These are phyloP conservation scores for Trypanosomatidae sp. DNA, from an alignment of 208 protist genomes.

Conservation along the genomic window DNA sequence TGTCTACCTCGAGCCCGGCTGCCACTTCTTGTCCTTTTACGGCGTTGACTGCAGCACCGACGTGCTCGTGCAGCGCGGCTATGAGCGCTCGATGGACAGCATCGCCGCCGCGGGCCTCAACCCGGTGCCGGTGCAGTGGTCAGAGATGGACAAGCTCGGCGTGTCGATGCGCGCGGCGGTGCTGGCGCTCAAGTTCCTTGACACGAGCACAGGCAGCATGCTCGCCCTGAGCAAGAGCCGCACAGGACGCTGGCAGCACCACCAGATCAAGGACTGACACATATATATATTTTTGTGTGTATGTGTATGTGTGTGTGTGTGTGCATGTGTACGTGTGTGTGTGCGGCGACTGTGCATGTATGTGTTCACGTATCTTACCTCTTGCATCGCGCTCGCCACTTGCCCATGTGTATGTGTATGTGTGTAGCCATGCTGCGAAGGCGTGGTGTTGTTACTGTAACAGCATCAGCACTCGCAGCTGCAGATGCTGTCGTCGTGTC, in stretches of 20 bases:
- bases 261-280: conserved; percentile 21
- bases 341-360: neutral
- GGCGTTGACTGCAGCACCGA: conserved; percentile 70
- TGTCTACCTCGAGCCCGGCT: conserved; percentile 85
- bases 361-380: neutral
- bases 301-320: too few relatives aligned
- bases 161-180: conserved; percentile 83
- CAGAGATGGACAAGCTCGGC: conserved; percentile 87
- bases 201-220: conserved; percentile 37
- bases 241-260: conserved; percentile 45
- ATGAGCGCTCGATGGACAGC: conserved; percentile 83
- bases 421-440: too few relatives aligned
- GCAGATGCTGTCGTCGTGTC: neutral
- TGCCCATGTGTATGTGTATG: neutral
- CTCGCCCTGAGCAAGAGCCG: conserved; percentile 27
- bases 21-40: conserved; percentile 86
- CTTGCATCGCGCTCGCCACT: neutral
- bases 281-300: neutral
- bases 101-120: conserved; percentile 77
- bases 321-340: neutral
- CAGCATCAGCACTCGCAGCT: neutral
- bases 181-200: conserved; percentile 74
- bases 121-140: conserved; percentile 87
- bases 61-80: conserved; percentile 83
- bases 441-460: neutral